Evolutionary conservation across 345 rosid species (phyloP), one percentile per base, ranked within the genome.

Genomic region (Kandelia obovata): DNA sequence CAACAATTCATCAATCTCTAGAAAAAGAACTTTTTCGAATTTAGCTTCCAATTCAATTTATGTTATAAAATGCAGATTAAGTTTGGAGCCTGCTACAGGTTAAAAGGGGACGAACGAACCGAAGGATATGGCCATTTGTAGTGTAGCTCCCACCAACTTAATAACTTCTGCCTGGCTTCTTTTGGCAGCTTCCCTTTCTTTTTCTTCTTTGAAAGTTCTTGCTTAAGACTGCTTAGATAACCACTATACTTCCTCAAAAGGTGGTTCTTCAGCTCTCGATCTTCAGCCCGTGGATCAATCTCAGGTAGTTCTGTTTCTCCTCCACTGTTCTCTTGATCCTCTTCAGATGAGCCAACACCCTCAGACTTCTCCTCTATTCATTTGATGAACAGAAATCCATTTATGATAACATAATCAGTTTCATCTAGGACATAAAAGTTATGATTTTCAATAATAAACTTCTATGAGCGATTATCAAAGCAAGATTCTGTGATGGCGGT

Each of bases 111-210:
- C 30, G 34, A 35, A 75, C 83, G 57, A 82, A 94, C 99, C 68
- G 99, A 92, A 67, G 99, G 99, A 78, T 95, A 95, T 5, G 99
- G 99, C 99, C 99, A 95, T 77, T 92, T 92, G 83, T 95, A 95
- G 79, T 95, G 99, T 28, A 95, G 75, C 78, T 92, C 99, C 99
- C 99, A 95, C 99, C 99, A 95, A 67, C 80, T 85, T 39, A 95
- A 96, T 57, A 95, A 88, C 87, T 92, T 95, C 82, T 95, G 97
- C 79, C 99, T 85, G 64, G 98, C 99, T 79, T 95, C 99, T 83
- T 95, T 95, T 1, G 99, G 99, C 46, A 95, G 85, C 75, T 95
- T 95, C 15, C 99, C 99, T 83, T 95, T 95, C 90, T 95, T 95
- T 83, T 90, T 95, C 75, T 95, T 95, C 92, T 95, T 95, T 58